phyloP scores from a whole-genome alignment of 805 yeast species.

The Candida maris region DNA sequence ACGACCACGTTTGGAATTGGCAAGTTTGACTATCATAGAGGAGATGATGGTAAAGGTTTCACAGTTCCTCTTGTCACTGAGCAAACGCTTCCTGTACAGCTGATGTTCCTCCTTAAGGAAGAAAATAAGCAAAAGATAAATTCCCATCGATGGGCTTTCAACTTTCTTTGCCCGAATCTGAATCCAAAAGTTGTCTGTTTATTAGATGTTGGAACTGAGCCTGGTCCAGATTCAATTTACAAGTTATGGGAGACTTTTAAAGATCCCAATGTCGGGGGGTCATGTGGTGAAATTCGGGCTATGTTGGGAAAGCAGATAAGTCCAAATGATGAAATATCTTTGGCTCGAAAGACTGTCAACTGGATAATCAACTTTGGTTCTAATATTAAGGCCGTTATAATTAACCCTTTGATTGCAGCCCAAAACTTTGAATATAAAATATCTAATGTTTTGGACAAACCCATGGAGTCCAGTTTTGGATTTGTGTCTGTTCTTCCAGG shows the following conservation, averaged over 20 bases:
- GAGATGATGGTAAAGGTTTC: constrained; percentile 42
- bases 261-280: constrained; percentile 84
- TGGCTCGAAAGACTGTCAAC: constrained; percentile 20
- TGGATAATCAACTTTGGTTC: constrained; percentile 45
- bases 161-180: constrained; percentile 79
- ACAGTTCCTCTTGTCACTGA: constrained; percentile 65
- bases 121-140: constrained; percentile 86
- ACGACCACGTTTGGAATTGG: constrained; percentile 83
- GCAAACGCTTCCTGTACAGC: constrained; percentile 71
- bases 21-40: constrained; percentile 39
- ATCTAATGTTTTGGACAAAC: constrained; percentile 90
- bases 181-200: constrained; percentile 80
- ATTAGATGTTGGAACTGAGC: constrained; percentile 93
- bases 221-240: constrained; percentile 80
- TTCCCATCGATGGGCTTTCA: constrained; percentile 95
- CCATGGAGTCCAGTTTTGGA: constrained; percentile 91
- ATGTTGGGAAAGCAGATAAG: constrained; percentile 38
- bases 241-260: constrained; percentile 85
- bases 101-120: constrained; percentile 84
- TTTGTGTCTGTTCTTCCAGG: constrained; percentile 94
- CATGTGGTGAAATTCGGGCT: constrained; percentile 94
- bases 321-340: constrained; percentile 30
- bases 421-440: constrained; percentile 96
- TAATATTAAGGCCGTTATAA: constrained; percentile 46
- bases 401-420: constrained; percentile 85